phyloP scores from a whole-genome alignment of 2,329 filamentous ascomycete species.

The Ophiostoma ips region DNA sequence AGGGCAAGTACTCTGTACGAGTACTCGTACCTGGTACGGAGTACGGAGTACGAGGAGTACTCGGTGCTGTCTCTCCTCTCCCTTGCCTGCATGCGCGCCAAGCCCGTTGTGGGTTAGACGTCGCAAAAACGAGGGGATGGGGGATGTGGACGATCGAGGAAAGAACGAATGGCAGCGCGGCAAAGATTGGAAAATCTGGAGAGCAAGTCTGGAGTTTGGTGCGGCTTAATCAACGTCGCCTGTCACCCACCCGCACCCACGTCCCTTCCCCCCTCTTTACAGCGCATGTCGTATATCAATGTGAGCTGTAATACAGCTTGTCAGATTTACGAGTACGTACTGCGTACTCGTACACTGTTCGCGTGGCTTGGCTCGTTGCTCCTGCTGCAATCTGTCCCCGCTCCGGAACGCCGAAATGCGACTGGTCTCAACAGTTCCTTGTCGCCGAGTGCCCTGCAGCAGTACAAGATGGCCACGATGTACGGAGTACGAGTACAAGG shows the following conservation, averaged over 20 bases:
- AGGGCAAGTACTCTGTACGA: background rate
- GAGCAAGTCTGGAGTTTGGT: background rate
- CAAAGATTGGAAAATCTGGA: background rate
- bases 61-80: background rate
- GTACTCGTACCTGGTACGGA: background rate
- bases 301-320: no score
- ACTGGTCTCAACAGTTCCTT: slow-evolving; percentile 2
- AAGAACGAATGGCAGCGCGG: background rate
- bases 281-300: no score
- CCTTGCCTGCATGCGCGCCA: background rate
- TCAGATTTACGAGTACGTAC: no score
- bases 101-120: background rate
- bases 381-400: background rate
- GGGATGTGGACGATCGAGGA: no score
- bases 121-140: background rate
- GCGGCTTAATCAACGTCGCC: background rate
- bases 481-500: no score
- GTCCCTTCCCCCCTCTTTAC: background rate
- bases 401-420: slow-evolving; percentile 7
- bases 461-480: background rate
- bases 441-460: slow-evolving; percentile 2
- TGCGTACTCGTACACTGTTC: no score
- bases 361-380: no score
- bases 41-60: background rate
- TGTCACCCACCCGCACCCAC: background rate